These are phyloP conservation scores for Raffaelea deltoideospora DNA, from an alignment of 2,329 filamentous ascomycete species.

Conservation along the genomic window DNA sequence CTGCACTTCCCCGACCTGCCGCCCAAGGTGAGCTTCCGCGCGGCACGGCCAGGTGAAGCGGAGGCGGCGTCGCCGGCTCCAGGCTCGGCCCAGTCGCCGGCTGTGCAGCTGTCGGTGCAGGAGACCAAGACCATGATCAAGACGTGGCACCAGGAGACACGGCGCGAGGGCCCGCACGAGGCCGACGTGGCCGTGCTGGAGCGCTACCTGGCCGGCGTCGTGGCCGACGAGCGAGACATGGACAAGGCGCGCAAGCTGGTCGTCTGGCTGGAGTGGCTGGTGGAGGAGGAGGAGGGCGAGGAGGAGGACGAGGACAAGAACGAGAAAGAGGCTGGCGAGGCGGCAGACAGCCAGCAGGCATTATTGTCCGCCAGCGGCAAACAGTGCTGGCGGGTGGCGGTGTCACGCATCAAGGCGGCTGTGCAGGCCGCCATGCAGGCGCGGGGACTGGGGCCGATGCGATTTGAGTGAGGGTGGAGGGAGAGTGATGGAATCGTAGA, in stretches of 20 bases:
- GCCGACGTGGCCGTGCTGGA: constrained; percentile 65
- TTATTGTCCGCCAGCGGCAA: no score
- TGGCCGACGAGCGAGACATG: constrained; percentile 63
- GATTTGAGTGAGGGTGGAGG: constrained; percentile 20
- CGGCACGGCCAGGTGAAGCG: no score
- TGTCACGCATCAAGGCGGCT: constrained; percentile 27
- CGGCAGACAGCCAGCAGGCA: constrained; percentile 3
- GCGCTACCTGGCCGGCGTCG: constrained; percentile 56
- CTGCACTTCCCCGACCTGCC: constrained; percentile 32
- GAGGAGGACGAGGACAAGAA: neutral
- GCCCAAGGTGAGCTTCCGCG: constrained; percentile 29
- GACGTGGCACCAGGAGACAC: constrained; percentile 63
- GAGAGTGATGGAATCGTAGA: neutral
- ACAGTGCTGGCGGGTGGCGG: constrained; percentile 29
- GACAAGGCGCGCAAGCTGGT: constrained; percentile 84
- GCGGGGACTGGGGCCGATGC: constrained; percentile 40
- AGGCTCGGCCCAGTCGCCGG: constrained; percentile 1
- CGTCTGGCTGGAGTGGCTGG: constrained; percentile 48
- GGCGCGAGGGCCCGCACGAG: constrained; percentile 57
- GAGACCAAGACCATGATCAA: constrained; percentile 62
- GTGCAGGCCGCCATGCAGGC: constrained; percentile 40
- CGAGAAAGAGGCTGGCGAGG: neutral
- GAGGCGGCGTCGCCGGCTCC: constrained; percentile 15
- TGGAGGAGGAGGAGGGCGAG: constrained; percentile 28
- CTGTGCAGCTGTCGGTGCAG: constrained; percentile 22